Evolutionary conservation across 208 protist genomes (phyloP).

Genomic region (Crithidia fasciculata): DNA sequence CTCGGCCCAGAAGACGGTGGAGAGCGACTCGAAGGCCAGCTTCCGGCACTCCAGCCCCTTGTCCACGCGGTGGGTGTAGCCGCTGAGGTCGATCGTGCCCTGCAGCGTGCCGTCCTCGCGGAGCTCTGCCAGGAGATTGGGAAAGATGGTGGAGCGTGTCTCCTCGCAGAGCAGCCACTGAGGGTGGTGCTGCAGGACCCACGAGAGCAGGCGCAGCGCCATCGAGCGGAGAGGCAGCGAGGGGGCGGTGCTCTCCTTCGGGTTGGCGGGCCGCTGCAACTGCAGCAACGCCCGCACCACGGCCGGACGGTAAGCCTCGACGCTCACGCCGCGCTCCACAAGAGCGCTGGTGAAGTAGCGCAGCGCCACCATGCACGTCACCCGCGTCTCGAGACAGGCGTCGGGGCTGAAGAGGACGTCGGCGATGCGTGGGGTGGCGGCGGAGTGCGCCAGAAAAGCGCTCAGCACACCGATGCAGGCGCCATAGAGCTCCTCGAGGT

Average conservation of each 20-base stretch:
- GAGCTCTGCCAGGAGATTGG: constrained; percentile 33
- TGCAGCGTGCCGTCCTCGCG: constrained; percentile 50
- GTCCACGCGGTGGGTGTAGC: constrained; percentile 94
- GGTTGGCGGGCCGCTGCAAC: constrained; percentile 13
- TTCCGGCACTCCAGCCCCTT: constrained; percentile 94
- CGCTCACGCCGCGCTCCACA: constrained; percentile 21
- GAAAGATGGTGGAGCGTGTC: constrained; percentile 23
- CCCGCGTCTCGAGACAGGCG: constrained; percentile 20
- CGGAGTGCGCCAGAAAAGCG: constrained; percentile 25
- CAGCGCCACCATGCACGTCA: constrained; percentile 40
- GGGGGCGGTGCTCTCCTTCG: constrained; percentile 31
- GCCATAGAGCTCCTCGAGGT: constrained; percentile 38
- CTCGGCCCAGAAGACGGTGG: constrained; percentile 65
- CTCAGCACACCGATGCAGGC: constrained; percentile 41
- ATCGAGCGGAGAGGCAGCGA: constrained; percentile 34
- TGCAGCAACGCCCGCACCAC: constrained; percentile 26
- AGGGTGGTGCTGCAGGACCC: constrained; percentile 36
- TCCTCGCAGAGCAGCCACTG: constrained; percentile 47
- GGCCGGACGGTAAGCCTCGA: constrained; percentile 23
- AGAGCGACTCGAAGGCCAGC: constrained; percentile 94
- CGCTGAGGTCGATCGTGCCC: constrained; percentile 85
- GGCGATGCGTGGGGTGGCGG: constrained; percentile 18
- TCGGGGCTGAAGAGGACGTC: constrained; percentile 9
- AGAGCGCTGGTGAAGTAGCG: constrained; percentile 29
- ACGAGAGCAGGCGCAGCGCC: constrained; percentile 47